Conservation (phyloP, 2,329 filamentous ascomycete genomes). For the Aspergillus proliferans region DNA sequence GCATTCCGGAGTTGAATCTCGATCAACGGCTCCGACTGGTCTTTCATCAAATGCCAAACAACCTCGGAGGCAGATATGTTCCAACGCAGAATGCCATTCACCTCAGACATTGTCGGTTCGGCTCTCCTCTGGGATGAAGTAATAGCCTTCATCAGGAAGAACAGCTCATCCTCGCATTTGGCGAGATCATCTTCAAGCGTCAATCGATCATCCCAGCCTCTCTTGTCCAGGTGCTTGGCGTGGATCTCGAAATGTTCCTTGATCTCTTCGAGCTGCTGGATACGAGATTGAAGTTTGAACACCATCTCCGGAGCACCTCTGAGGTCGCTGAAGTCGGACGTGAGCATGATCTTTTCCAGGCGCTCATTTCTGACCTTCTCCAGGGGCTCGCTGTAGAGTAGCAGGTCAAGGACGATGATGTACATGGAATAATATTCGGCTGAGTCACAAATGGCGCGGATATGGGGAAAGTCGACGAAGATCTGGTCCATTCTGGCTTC, state of each 20-base stretch:
- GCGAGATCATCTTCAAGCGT: constrained; percentile 84
- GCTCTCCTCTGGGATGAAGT: constrained; percentile 88
- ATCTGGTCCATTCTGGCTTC: constrained; percentile 91
- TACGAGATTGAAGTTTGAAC: constrained; percentile 80
- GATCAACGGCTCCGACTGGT: constrained; percentile 78
- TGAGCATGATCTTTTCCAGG: constrained; percentile 97
- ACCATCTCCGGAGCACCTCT: constrained; percentile 92
- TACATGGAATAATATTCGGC: constrained; percentile 97
- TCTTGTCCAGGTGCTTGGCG: constrained; percentile 74
- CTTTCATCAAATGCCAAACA: constrained; percentile 91
- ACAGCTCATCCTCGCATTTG: constrained; percentile 89
- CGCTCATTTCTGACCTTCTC: constrained; percentile 96
- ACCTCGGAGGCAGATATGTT: constrained; percentile 92
- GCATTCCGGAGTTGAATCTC: constrained; percentile 90
- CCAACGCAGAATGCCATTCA: constrained; percentile 78
- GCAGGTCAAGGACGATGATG: constrained; percentile 89
- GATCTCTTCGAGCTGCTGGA: constrained; percentile 90
- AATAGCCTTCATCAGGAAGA: constrained; percentile 99
- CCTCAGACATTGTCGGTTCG: constrained; percentile 59
- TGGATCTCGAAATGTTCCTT: constrained; percentile 95
- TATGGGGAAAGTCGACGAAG: constrained; percentile 92
- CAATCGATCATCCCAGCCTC: constrained; percentile 86
- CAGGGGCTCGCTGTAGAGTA: constrained; percentile 91
- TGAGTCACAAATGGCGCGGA: constrained; percentile 93
- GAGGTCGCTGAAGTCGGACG: constrained; percentile 96